Evolutionary conservation across 495 filamentous ascomycete genomes (phyloP).

Genomic region (Neurospora sublineolata): DNA sequence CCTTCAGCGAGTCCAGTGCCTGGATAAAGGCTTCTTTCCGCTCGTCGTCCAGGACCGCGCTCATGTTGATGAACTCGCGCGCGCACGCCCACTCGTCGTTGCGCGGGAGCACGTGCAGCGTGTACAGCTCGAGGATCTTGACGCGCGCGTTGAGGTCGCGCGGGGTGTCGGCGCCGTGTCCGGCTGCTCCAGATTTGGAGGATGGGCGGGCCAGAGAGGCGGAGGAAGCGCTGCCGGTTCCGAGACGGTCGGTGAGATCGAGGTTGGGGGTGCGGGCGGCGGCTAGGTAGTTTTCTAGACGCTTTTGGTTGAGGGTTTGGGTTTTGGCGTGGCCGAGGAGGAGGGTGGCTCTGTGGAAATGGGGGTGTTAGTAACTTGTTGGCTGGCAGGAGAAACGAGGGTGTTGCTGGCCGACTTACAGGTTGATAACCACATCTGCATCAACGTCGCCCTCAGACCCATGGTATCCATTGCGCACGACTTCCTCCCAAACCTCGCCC

Average conservation of each 20-base stretch:
- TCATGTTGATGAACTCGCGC: constrained; percentile 72
- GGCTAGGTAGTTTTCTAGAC: constrained; percentile 83
- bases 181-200: constrained; percentile 21
- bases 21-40: constrained; percentile 75
- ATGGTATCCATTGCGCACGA: constrained; percentile 73
- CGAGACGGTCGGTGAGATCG: constrained; percentile 41
- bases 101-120: constrained; percentile 77
- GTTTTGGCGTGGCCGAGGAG: constrained; percentile 75
- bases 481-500: constrained; percentile 85
- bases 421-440: constrained; percentile 83
- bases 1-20: constrained; percentile 58
- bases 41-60: constrained; percentile 82
- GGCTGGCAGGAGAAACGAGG: neutral
- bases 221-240: constrained; percentile 4
- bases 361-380: constrained; percentile 5
- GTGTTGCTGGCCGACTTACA: constrained; percentile 43
- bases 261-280: constrained; percentile 58
- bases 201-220: constrained; percentile 17
- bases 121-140: constrained; percentile 88
- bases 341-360: constrained; percentile 55
- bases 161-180: constrained; percentile 57
- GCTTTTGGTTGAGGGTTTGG: constrained; percentile 72
- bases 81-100: constrained; percentile 96
- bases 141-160: constrained; percentile 64
- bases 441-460: constrained; percentile 84